Conservation (phyloP, 2,329 filamentous ascomycete genomes). For the Ascomycota sp. region DNA sequence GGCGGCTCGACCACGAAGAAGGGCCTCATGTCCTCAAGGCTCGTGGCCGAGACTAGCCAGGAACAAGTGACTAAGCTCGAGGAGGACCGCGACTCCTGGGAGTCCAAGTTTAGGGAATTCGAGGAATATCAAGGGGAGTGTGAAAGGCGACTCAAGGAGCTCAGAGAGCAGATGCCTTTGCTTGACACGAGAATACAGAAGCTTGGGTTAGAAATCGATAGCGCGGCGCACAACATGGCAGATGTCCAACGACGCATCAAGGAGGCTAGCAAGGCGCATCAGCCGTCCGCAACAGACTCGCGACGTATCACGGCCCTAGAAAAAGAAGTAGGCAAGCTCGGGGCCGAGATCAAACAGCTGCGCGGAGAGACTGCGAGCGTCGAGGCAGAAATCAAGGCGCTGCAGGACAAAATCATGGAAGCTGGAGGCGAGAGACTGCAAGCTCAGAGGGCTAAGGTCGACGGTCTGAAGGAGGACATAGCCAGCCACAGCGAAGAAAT, state of each 20-base stretch:
- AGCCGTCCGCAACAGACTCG: constrained; percentile 64
- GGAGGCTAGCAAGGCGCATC: constrained; percentile 64
- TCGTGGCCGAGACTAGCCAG: constrained; percentile 67
- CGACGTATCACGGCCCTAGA: constrained; percentile 50
- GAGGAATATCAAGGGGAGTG: constrained; percentile 69
- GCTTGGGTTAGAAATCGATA: constrained; percentile 71
- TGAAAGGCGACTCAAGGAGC: constrained; percentile 49
- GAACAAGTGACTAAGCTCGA: constrained; percentile 82
- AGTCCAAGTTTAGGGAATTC: constrained; percentile 65
- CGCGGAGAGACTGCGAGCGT: constrained; percentile 72
- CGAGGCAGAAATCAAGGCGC: constrained; percentile 75
- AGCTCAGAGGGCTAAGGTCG: constrained; percentile 76
- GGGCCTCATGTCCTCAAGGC: constrained; percentile 92
- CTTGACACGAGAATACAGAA: constrained; percentile 87
- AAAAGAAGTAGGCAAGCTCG: constrained; percentile 55
- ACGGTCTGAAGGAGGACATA: constrained; percentile 73
- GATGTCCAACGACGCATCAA: constrained; percentile 73
- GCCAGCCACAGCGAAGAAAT: constrained; percentile 60
- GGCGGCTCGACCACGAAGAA: constrained; percentile 79
- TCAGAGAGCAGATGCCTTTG: constrained; percentile 61
- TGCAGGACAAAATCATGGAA: constrained; percentile 97
- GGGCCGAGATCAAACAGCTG: constrained; percentile 61
- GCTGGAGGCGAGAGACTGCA: constrained; percentile 86
- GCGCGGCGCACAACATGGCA: constrained; percentile 60
- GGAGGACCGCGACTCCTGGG: constrained; percentile 63